Evolutionary conservation across 306 rosid species (phyloP).

Genomic region (Vigna nakashimae): DNA sequence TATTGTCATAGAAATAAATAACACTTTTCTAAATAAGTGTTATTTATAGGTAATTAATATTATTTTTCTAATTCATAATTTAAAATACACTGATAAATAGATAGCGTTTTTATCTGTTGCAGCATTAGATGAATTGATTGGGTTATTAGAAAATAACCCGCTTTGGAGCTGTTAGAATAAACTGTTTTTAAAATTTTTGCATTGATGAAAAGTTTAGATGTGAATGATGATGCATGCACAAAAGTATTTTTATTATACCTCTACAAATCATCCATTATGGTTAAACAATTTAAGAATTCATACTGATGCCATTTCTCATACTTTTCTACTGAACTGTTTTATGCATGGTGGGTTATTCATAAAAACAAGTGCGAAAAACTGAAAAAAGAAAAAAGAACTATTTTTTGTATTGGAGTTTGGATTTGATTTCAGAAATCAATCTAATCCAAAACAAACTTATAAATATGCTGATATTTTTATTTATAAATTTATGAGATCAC

Average conservation of each 20-base stretch:
- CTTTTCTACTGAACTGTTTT: conserved; percentile 37
- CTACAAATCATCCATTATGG: conserved; percentile 32
- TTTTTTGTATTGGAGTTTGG: no score
- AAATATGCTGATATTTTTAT: not conserved
- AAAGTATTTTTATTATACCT: conserved; percentile 30
- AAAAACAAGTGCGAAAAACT: not conserved
- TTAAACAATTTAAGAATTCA: not conserved
- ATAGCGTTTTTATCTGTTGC: no score
- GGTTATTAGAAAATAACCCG: conserved; percentile 33
- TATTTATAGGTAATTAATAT: no score
- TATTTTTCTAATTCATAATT: no score
- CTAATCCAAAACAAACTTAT: not conserved
- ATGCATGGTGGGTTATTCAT: not conserved
- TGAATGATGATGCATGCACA: conserved; percentile 8
- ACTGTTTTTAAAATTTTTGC: conserved; percentile 5
- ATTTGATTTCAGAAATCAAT: not conserved
- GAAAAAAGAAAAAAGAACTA: no score
- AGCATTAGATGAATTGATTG: conserved; percentile 30
- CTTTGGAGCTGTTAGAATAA: conserved; percentile 25
- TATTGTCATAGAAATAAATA: no score
- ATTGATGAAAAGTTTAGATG: conserved; percentile 25
- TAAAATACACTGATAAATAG: no score
- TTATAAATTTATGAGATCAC: not conserved
- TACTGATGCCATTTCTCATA: conserved; percentile 36
- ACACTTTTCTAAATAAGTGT: no score